These are phyloP conservation scores for Botrytis squamosa DNA, from an alignment of 2,329 filamentous ascomycete genomes.

Conservation along the genomic window DNA sequence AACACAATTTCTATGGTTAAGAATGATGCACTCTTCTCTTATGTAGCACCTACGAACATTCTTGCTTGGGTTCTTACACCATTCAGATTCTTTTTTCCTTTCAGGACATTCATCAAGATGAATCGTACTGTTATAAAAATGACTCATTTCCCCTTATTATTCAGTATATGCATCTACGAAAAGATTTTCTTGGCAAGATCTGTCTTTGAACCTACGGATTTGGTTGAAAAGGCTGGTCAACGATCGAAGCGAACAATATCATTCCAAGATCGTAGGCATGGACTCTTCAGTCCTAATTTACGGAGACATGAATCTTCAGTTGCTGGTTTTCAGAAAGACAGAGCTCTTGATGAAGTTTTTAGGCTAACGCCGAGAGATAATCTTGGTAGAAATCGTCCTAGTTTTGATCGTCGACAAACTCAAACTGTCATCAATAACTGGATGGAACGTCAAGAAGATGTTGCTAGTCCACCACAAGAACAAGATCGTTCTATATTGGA, in stretches of 20 bases:
- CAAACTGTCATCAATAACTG: constrained; percentile 82
- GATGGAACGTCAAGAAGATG: constrained; percentile 72
- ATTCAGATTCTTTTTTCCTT: constrained; percentile 74
- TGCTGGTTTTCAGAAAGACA: constrained; percentile 84
- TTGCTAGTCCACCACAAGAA: constrained; percentile 57
- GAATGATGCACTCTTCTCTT: constrained; percentile 94
- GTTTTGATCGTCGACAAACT: constrained; percentile 67
- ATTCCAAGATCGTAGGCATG: constrained; percentile 53
- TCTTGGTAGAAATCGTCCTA: constrained; percentile 57
- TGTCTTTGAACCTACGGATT: constrained; percentile 79
- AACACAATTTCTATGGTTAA: constrained; percentile 98
- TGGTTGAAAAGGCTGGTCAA: constrained; percentile 69
- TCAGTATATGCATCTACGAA: constrained; percentile 86
- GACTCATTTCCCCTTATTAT: constrained; percentile 84
- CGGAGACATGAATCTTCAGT: constrained; percentile 82
- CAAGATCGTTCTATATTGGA: constrained; percentile 59
- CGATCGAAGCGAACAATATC: constrained; percentile 51
- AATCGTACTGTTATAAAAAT: constrained; percentile 91
- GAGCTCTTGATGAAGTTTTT: constrained; percentile 88
- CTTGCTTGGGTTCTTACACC: constrained; percentile 88
- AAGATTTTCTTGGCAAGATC: constrained; percentile 71
- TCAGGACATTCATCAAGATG: constrained; percentile 76
- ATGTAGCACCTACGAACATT: constrained; percentile 87
- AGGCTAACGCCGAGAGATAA: constrained; percentile 66
- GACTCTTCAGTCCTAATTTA: constrained; percentile 70